phyloP scores from a whole-genome alignment of 805 yeast species.

The Lachancea nothofagi region DNA sequence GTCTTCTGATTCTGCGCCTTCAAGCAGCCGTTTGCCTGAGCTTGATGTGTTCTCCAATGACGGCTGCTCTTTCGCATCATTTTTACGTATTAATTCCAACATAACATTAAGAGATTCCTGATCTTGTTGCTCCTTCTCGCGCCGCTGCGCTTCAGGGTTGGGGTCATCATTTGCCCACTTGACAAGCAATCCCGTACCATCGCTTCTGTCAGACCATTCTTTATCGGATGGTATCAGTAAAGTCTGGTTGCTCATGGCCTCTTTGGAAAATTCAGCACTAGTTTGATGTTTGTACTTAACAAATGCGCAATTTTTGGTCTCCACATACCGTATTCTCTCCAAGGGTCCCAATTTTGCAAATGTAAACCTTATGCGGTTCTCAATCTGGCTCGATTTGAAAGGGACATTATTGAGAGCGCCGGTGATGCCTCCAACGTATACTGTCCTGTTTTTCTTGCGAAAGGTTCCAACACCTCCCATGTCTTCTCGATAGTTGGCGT shows the following conservation, averaged over 20 bases:
- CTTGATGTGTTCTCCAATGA: neutral
- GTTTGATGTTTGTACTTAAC: slow-evolving; percentile 61
- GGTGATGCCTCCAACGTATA: slow-evolving; percentile 63
- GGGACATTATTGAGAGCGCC: slow-evolving; percentile 37
- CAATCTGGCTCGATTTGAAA: slow-evolving; percentile 36
- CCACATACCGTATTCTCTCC: slow-evolving; percentile 57
- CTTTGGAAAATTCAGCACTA: slow-evolving; percentile 91
- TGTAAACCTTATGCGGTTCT: slow-evolving; percentile 34
- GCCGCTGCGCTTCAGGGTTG: slow-evolving; percentile 44
- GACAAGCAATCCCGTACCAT: slow-evolving; percentile 37
- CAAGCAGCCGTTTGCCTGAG: neutral
- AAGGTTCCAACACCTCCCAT: slow-evolving; percentile 93
- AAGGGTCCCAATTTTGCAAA: slow-evolving; percentile 76
- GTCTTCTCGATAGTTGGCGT: slow-evolving; percentile 77
- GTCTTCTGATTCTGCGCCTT: neutral
- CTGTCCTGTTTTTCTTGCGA: slow-evolving; percentile 58
- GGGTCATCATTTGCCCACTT: slow-evolving; percentile 93
- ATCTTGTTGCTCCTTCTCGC: slow-evolving; percentile 26
- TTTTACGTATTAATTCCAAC: slow-evolving; percentile 23
- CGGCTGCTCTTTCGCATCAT: neutral
- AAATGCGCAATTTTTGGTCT: slow-evolving; percentile 67
- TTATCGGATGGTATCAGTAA: slow-evolving; percentile 38
- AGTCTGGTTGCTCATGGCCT: slow-evolving; percentile 85
- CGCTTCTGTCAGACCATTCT: slow-evolving; percentile 55
- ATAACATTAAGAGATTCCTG: slow-evolving; percentile 22